Evolutionary conservation across 805 yeast genomes (phyloP).

Genomic region (Suhomyces sp.): DNA sequence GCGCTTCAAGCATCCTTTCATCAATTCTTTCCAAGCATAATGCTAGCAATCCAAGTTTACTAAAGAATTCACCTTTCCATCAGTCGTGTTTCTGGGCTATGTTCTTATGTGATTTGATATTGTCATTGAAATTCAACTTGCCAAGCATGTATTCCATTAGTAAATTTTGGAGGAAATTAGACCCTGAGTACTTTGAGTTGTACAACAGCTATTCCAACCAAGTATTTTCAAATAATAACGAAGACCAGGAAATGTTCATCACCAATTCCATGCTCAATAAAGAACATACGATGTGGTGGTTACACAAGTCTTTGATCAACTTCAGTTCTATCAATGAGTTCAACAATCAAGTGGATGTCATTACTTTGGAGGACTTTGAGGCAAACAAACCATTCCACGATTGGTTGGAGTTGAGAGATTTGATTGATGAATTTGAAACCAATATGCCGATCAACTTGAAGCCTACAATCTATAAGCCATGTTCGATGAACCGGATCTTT

Average conservation of each 20-base stretch:
- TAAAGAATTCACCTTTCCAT: conserved; percentile 30
- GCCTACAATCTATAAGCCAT: conserved; percentile 33
- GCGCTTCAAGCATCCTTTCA: conserved; percentile 34
- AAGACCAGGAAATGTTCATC: conserved; percentile 5
- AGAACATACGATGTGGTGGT: conserved; percentile 35
- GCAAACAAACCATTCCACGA: conserved; percentile 21
- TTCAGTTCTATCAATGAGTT: conserved; percentile 32
- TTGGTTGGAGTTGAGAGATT: conserved; percentile 28
- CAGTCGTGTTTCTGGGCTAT: conserved; percentile 39
- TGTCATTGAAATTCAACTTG: conserved; percentile 30
- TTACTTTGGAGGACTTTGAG: conserved; percentile 25
- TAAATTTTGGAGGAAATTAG: conserved; percentile 33
- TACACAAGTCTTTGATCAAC: conserved; percentile 28
- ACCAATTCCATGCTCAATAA: conserved; percentile 10
- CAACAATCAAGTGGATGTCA: conserved; percentile 23
- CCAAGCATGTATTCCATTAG: conserved; percentile 35
- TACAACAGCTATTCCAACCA: conserved; percentile 7
- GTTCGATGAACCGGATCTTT: conserved; percentile 20
- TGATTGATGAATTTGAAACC: conserved; percentile 28
- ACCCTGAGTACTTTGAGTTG: conserved; percentile 27
- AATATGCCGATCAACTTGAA: conserved; percentile 29
- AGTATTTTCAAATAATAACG: conserved; percentile 12
- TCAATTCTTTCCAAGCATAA: conserved; percentile 24
- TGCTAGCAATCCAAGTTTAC: conserved; percentile 16
- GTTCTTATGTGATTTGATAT: conserved; percentile 33